Evolutionary conservation across 352 stramenopile species (phyloP).

Genomic region (Blastocystis sp.): DNA sequence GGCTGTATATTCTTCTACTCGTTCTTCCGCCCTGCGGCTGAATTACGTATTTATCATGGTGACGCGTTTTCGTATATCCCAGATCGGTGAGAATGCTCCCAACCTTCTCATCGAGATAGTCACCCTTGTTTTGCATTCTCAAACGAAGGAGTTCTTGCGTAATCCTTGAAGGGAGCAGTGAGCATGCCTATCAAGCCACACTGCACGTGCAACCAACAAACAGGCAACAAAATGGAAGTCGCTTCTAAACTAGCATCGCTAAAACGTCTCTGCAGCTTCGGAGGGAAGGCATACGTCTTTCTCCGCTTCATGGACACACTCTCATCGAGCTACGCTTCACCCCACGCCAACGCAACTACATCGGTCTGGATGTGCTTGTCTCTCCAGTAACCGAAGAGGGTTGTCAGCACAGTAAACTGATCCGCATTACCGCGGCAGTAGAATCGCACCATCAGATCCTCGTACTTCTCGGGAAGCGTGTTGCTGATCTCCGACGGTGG

Average conservation of each 20-base stretch:
- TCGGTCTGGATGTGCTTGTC: not conserved
- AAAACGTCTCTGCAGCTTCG: conserved; percentile 10
- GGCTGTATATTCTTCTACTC: conserved; percentile 67
- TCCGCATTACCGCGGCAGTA: conserved; percentile 31
- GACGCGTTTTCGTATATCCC: conserved; percentile 64
- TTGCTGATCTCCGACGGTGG: conserved; percentile 13
- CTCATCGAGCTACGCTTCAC: not conserved
- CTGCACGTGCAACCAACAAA: not conserved
- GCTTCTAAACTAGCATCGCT: not conserved
- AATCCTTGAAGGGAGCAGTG: not conserved
- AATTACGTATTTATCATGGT: conserved; percentile 67
- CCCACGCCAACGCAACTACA: not conserved
- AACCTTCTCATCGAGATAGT: conserved; percentile 64
- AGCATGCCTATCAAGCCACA: conserved; percentile 39
- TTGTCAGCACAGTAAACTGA: not conserved
- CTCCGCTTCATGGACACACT: not conserved
- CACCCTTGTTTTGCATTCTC: conserved; percentile 36
- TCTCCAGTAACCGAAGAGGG: conserved; percentile 43
- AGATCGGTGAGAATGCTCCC: conserved; percentile 64
- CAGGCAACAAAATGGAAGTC: not conserved
- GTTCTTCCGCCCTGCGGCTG: not conserved
- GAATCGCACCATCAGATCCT: conserved; percentile 31
- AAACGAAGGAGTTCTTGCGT: not conserved
- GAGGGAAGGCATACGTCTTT: conserved; percentile 4
- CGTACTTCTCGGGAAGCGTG: not conserved